Base-by-base conservation (phyloP, 1,284 basidiomycete genomes). In the Leucoagaricus sp. region DNA sequence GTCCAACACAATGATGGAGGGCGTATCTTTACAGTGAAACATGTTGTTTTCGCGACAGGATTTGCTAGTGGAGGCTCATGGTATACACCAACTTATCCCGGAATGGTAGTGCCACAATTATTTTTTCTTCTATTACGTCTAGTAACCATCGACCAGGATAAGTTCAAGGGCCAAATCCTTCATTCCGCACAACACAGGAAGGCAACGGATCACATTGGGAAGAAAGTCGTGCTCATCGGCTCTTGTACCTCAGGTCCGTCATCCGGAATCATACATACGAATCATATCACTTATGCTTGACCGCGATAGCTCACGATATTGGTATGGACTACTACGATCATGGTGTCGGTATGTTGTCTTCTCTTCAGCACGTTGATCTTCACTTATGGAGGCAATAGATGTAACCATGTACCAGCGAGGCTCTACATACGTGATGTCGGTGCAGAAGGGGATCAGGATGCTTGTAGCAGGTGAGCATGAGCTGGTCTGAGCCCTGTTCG, bases 181-280 rank as follows among this genome's bases (percentile, higher is more conserved):
- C 86, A 89, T 68, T 87, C 86, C 4, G 75, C 69, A 13, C 56
- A 76, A 50, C 79, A 86, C 66, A 75, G 74, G 26, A 69, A 66
- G 15, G 83, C 82, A 0, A 66, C 64, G 3, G 79, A 83, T 52
- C 81, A 82, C 66, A 60, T 60, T 7, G 82, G 81, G n/a, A 86
- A 87, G 72, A 83, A 81, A 58, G 84, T 82, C 1, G 78, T 81
- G 10, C 79, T 88, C 2, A 72, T 88, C 7, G 86, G 86, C 1
- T 76, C 84, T 25, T 82, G 82, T 56, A 86, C 82, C 25, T 85
- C 83, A n/a, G 84, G 80, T 81, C 52, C 3, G 68, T 57, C 36
- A 25, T 31, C 44, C 26, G 10, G 5, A 25, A 10, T 15, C 9
- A 13, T 3, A 13, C 7, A n/a, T 25, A 26, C 1, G 25, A 19